Percentiles rank a stretch among this genome's conserved stretches.
Conservation (phyloP, 306 rosid species). For the Lathyrus sativus region DNA sequence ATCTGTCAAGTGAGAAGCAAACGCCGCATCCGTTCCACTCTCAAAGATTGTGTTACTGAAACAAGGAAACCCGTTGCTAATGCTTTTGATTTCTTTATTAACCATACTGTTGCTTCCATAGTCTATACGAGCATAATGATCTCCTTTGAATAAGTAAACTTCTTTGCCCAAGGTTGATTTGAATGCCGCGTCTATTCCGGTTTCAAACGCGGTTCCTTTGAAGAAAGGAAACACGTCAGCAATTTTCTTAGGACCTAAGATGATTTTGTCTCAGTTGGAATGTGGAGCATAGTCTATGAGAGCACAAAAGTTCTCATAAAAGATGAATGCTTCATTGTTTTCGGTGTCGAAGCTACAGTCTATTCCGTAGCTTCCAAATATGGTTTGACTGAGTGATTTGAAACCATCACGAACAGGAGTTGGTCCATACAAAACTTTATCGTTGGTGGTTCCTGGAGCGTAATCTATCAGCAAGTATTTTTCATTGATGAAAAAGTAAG, state of each 20-base stretch:
- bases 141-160: constrained; percentile 7
- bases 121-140: neutral
- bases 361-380: neutral
- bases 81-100: neutral
- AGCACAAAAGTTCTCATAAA: neutral
- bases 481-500: neutral
- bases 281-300: constrained; percentile 10
- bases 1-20: neutral
- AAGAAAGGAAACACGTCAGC: neutral
- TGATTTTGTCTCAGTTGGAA: neutral
- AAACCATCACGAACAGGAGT: neutral
- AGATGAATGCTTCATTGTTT: neutral
- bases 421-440: neutral
- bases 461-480: neutral
- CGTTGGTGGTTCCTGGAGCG: neutral
- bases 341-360: neutral
- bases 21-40: neutral
- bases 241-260: neutral
- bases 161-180: neutral
- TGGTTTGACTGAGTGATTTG: neutral
- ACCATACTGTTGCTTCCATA: neutral
- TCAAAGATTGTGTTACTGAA: neutral
- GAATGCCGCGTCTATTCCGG: neutral
- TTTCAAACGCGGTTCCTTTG: neutral
- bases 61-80: neutral